Base-by-base conservation (phyloP, 75 land plant species). In the Picea glauca region DNA sequence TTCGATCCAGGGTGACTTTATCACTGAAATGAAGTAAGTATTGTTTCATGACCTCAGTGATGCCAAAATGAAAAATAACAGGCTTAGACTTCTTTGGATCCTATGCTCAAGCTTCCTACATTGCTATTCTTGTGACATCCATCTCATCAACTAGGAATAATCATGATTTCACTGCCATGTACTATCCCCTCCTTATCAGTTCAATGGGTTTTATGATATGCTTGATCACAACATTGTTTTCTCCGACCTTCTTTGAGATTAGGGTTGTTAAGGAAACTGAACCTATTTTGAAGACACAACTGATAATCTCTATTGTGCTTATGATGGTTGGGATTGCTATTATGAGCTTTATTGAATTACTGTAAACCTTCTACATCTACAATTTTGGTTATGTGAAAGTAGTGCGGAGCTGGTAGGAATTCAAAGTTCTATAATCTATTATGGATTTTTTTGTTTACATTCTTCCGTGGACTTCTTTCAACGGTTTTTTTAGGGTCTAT, bases 41-140 rank as follows among this genome's bases (percentile, higher is more conserved):
- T 1, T 35, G 38, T 2, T 2, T 1, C 38, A 35, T 35, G 38
- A 46, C 7, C 50, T 46, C 5, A 46, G 0, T 6, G 50, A 46
- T 46, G 5, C 0, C 0, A 5, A 46, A 46, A 46, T 5, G 5
- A 46, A 46, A 46, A 46, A 46, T 46, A 6, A 0, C 5, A 46
- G 90, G 90, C 35, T 91, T 90, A 13, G 90, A 88, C 67, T 68
- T 88, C 40, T 88, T 89, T 66, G 87, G 90, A 3, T 86, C 90
- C 32, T 83, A 83, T 73, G 88, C 88, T 54, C 80, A 85, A 73
- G 83, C 88, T 9, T 77, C 84, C 1, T 87, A 86, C 79, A 90
- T 87, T 13, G 86, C 90, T 58, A 86, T 88, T 67, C 83, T 88
- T 21, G 81, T 87, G 58, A 77, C 90, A 17, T 87, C 90, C 5